Percentiles rank a stretch among this genome's conserved stretches.
Evolutionary conservation across 2,329 filamentous ascomycete genomes (phyloP).

Genomic region (Verticillium nonalfalfae): DNA sequence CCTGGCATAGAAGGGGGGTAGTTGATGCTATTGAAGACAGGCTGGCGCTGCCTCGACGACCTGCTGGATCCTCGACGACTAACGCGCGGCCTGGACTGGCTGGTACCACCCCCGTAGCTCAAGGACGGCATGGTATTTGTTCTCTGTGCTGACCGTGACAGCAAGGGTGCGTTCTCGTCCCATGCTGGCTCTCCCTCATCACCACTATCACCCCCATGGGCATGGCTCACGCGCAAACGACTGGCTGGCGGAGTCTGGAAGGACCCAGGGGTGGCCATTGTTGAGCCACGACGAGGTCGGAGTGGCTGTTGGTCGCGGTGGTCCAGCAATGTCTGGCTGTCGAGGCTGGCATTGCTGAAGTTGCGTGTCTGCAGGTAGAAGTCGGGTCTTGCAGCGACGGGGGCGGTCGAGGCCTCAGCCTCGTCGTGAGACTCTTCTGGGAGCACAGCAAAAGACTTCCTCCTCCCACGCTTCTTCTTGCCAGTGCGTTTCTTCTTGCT

Average conservation of each 20-base stretch:
- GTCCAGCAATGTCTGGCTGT: conserved; percentile 82
- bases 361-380: conserved; percentile 51
- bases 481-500: conserved; percentile 60
- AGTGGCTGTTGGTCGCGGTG: conserved; percentile 63
- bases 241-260: conserved; percentile 24
- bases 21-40: conserved; percentile 50
- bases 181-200: conserved; percentile 37
- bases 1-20: conserved; percentile 63
- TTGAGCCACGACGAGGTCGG: conserved; percentile 57
- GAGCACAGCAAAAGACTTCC: conserved; percentile 72
- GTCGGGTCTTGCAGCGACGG: conserved; percentile 22
- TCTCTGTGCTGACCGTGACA: conserved; percentile 34
- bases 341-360: conserved; percentile 77
- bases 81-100: conserved; percentile 12
- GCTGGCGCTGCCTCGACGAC: conserved; percentile 39
- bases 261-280: conserved; percentile 27
- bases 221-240: conserved; percentile 14
- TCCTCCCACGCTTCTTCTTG: conserved; percentile 69
- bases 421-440: conserved; percentile 46
- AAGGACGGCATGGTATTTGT: conserved; percentile 13
- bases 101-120: conserved; percentile 5
- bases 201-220: conserved; percentile 27
- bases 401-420: conserved; percentile 19
- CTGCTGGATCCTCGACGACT: conserved; percentile 43
- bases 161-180: conserved; percentile 49